Conservation (phyloP, 164 flowering plant genomes). For the Berberis thunbergii region DNA sequence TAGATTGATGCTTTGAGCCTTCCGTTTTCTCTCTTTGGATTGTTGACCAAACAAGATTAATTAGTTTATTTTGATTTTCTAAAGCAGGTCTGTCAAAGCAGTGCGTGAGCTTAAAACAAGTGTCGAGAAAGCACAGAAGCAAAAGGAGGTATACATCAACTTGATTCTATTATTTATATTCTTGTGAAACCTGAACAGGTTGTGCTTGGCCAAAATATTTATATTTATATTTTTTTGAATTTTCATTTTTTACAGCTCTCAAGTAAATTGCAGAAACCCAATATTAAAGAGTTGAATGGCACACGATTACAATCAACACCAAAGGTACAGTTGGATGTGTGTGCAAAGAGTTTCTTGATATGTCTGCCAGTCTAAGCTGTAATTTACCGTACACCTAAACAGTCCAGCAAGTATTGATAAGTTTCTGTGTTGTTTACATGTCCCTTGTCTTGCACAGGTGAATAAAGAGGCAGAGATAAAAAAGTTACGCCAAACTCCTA, state of each 20-base stretch:
- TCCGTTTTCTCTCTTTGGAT: neutral
- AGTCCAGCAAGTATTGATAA: neutral
- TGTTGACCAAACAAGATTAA: neutral
- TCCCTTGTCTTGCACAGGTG: slow-evolving; percentile 21
- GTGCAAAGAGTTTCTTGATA: neutral
- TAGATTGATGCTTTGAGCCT: neutral
- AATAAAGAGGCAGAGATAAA: slow-evolving; percentile 27
- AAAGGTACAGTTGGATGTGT: slow-evolving; percentile 31
- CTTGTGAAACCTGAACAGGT: neutral
- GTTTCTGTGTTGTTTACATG: neutral
- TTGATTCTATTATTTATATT: neutral
- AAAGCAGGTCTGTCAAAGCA: slow-evolving; percentile 29
- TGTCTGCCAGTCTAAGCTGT: neutral
- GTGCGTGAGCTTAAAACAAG: slow-evolving; percentile 18
- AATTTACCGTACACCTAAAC: neutral
- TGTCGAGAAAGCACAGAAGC: slow-evolving; percentile 38
- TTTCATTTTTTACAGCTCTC: slow-evolving; percentile 7
- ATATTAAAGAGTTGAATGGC: slow-evolving; percentile 31
- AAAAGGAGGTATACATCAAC: slow-evolving; percentile 37
- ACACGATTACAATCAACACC: slow-evolving; percentile 29
- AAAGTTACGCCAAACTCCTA: slow-evolving; percentile 32
- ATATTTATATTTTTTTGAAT: neutral
- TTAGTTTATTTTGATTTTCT: neutral
- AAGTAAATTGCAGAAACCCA: slow-evolving; percentile 39
- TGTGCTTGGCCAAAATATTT: neutral